Evolutionary conservation across 306 rosid species (phyloP).

Genomic region (Lablab purpureus): DNA sequence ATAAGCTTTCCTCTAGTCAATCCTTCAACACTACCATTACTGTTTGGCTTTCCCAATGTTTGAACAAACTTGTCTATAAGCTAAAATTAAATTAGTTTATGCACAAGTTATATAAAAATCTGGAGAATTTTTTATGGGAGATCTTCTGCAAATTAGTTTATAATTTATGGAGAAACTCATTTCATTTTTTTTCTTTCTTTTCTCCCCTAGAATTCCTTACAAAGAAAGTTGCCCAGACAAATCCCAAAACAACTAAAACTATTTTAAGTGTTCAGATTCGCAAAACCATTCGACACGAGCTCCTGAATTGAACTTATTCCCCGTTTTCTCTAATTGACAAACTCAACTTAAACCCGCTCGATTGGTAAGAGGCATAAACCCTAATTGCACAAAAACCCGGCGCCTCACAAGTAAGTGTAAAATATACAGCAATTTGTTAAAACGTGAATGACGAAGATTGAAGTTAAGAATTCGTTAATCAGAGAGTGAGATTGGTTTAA

Average conservation of each 20-base stretch:
- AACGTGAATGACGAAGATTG: neutral
- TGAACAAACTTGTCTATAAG: too few species aligned
- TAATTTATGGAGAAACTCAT: too few species aligned
- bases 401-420: neutral
- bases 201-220: too few species aligned
- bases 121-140: too few species aligned
- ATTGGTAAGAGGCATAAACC: slow-evolving; percentile 1
- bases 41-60: neutral
- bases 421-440: neutral
- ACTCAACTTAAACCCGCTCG: neutral
- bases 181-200: too few species aligned
- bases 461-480: neutral
- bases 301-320: neutral
- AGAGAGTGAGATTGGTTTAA: neutral
- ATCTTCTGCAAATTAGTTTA: too few species aligned
- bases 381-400: slow-evolving; percentile 19
- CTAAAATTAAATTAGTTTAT: too few species aligned
- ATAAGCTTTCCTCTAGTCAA: neutral
- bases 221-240: too few species aligned
- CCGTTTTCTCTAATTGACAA: neutral
- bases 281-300: neutral
- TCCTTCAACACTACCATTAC: neutral
- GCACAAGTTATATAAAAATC: too few species aligned
- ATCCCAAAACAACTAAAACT: neutral
- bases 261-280: neutral